These are phyloP conservation scores for Phytophthora megakarya DNA, from an alignment of 352 stramenopile species.

Conservation along the genomic window DNA sequence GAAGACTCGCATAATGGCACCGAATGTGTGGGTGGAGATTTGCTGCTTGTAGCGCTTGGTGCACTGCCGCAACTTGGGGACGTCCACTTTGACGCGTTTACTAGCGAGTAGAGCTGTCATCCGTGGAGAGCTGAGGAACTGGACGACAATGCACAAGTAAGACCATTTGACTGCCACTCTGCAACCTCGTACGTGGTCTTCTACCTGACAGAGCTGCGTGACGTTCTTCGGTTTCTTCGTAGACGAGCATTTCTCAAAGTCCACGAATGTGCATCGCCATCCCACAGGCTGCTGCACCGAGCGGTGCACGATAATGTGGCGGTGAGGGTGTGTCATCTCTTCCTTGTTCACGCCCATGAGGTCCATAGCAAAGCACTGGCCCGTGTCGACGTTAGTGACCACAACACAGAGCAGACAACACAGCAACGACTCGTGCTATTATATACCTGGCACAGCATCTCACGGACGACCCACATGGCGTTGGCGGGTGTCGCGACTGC, in stretches of 20 bases:
- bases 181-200: constrained; percentile 23
- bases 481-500: constrained; percentile 36
- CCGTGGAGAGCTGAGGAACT: constrained; percentile 74
- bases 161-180: not conserved
- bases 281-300: constrained; percentile 11
- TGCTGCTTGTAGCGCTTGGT: constrained; percentile 74
- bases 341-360: constrained; percentile 80
- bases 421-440: no score
- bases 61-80: constrained; percentile 50
- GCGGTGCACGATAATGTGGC: constrained; percentile 64
- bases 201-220: constrained; percentile 79
- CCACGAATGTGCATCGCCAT: constrained; percentile 70
- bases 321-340: constrained; percentile 82
- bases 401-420: not conserved
- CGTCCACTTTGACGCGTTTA: constrained; percentile 51
- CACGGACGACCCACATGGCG: constrained; percentile 55
- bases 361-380: constrained; percentile 74
- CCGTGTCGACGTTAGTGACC: not conserved
- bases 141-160: not conserved
- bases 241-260: constrained; percentile 78
- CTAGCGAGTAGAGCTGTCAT: constrained; percentile 52
- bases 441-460: constrained; percentile 77
- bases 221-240: constrained; percentile 80
- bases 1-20: constrained; percentile 53
- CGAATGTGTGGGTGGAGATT: constrained; percentile 43